Evolutionary conservation across 139 green algal genomes (phyloP).

Genomic region (Chlorella vulgaris): DNA sequence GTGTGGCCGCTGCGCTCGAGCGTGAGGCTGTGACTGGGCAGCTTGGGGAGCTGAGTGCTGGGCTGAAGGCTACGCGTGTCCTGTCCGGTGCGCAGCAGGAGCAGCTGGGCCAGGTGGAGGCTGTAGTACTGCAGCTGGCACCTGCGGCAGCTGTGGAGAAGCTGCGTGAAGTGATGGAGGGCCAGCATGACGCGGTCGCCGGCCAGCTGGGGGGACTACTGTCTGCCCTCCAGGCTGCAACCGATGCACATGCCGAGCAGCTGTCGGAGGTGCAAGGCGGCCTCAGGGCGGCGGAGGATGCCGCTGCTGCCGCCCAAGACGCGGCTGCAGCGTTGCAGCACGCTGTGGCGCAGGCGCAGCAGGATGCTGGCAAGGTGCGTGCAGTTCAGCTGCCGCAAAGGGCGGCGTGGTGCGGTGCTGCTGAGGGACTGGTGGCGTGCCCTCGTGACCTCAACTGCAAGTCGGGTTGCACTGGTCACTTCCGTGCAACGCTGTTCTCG

Average conservation of each 20-base stretch:
- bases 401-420: neutral
- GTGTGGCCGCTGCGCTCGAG: neutral
- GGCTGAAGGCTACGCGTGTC: neutral
- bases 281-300: neutral
- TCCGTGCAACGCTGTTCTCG: no score
- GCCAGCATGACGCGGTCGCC: neutral
- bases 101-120: conserved; percentile 13
- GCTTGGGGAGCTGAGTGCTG: neutral
- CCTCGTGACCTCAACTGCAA: no score
- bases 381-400: neutral
- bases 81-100: neutral
- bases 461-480: no score
- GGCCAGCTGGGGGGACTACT: neutral
- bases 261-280: neutral
- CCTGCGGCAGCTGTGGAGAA: neutral
- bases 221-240: neutral
- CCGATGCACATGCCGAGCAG: neutral
- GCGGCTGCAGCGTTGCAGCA: neutral
- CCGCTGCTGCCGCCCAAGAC: neutral
- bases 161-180: neutral
- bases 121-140: neutral
- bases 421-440: no score
- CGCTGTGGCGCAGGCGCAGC: neutral
- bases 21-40: neutral
- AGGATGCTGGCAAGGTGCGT: conserved; percentile 5